These are phyloP conservation scores for Leccinum solheimii DNA, from an alignment of 1,284 basidiomycete genomes.

Conservation along the genomic window DNA sequence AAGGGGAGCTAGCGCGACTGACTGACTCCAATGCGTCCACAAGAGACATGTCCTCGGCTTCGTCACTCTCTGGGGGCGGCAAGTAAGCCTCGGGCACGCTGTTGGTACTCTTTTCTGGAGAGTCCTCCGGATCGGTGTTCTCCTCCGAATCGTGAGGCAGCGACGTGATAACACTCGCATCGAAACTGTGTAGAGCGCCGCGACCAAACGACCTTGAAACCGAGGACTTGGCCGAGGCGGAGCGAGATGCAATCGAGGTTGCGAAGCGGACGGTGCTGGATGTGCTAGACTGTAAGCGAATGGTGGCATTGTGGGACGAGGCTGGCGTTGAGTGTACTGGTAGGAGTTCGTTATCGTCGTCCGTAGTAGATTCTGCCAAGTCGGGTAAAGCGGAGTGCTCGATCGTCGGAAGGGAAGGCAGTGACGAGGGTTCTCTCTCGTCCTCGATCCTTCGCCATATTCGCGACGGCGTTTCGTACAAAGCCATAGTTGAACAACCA, in stretches of 20 bases:
- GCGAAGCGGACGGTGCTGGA: constrained; percentile 73
- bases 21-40: constrained; percentile 60
- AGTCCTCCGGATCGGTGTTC: constrained; percentile 43
- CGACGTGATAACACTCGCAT: constrained; percentile 57
- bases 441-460: constrained; percentile 80
- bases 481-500: constrained; percentile 28
- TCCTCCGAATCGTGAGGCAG: constrained; percentile 45
- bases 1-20: constrained; percentile 55
- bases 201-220: constrained; percentile 36
- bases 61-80: constrained; percentile 44
- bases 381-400: constrained; percentile 54
- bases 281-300: constrained; percentile 54
- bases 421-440: constrained; percentile 70
- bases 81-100: constrained; percentile 54
- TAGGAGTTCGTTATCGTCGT: constrained; percentile 35
- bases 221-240: constrained; percentile 42
- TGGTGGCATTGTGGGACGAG: constrained; percentile 44
- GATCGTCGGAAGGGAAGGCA: constrained; percentile 69
- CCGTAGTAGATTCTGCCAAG: constrained; percentile 36
- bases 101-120: constrained; percentile 41
- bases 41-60: constrained; percentile 50
- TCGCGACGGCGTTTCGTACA: constrained; percentile 75
- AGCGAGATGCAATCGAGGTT: constrained; percentile 59
- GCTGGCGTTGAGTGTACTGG: constrained; percentile 69
- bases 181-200: constrained; percentile 51